These are phyloP conservation scores for Xylariaceae sp. DNA, from an alignment of 2,329 filamentous ascomycete species.

Conservation along the genomic window DNA sequence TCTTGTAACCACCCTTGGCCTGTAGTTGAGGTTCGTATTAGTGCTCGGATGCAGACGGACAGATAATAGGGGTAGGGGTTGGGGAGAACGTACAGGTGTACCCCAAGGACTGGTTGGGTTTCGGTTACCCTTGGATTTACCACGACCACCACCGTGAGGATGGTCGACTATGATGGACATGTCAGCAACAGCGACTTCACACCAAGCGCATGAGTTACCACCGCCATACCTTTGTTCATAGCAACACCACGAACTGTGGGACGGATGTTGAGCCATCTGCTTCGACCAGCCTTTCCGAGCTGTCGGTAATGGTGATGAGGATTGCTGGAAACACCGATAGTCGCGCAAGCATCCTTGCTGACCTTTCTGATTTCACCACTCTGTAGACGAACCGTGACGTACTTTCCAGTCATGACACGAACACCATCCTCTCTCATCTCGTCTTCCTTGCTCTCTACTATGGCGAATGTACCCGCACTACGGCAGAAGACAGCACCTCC, in stretches of 20 bases:
- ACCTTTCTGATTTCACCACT: slow-evolving; percentile 90
- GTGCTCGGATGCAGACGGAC: neutral
- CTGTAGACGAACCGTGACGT: slow-evolving; percentile 79
- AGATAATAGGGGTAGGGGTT: slow-evolving; percentile 1
- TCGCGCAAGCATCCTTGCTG: slow-evolving; percentile 87
- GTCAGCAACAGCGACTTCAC: slow-evolving; percentile 8
- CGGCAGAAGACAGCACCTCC: slow-evolving; percentile 85
- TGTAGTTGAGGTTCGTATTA: slow-evolving; percentile 34
- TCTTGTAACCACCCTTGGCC: slow-evolving; percentile 89
- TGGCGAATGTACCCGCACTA: slow-evolving; percentile 87
- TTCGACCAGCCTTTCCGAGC: slow-evolving; percentile 91
- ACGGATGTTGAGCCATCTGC: slow-evolving; percentile 87
- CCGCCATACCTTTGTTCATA: slow-evolving; percentile 81
- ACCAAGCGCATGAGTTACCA: neutral
- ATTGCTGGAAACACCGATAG: slow-evolving; percentile 92
- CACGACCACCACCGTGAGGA: slow-evolving; percentile 96
- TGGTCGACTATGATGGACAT: slow-evolving; percentile 62
- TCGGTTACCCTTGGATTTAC: slow-evolving; percentile 98
- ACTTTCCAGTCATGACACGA: slow-evolving; percentile 63
- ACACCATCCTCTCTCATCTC: slow-evolving; percentile 56
- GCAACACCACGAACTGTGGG: slow-evolving; percentile 95
- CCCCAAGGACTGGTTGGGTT: slow-evolving; percentile 96
- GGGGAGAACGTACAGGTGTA: slow-evolving; percentile 65
- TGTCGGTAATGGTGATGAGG: slow-evolving; percentile 83
- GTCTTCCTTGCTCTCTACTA: slow-evolving; percentile 84